These are phyloP conservation scores for Nicotiana noctiflora DNA, from an alignment of 257 asterid species.

Conservation along the genomic window DNA sequence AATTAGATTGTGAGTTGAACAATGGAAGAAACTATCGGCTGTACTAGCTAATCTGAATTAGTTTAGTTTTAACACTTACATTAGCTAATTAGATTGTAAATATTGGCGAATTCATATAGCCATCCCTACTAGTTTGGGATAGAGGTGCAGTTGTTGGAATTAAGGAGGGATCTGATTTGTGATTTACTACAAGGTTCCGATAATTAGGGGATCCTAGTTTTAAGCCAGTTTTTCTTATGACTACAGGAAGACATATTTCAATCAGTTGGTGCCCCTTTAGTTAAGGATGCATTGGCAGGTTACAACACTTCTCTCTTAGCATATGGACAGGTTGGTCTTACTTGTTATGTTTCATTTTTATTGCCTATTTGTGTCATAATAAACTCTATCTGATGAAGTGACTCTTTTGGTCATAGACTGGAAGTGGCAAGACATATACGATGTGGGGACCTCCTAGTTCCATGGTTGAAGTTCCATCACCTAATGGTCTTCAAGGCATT, in stretches of 20 bases:
- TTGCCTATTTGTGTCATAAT: background rate
- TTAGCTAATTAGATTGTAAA: background rate
- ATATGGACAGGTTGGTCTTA: slow-evolving; percentile 77
- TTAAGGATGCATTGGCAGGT: slow-evolving; percentile 84
- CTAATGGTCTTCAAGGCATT: slow-evolving; percentile 65
- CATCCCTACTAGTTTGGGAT: background rate
- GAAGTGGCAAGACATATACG: slow-evolving; percentile 90
- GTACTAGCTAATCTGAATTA: background rate
- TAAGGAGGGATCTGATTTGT: background rate
- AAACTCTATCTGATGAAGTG: slow-evolving; percentile 4
- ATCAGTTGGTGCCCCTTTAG: slow-evolving; percentile 69
- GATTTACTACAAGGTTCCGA: background rate
- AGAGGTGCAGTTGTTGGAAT: background rate
- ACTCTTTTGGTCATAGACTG: slow-evolving; percentile 47
- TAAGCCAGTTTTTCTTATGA: background rate
- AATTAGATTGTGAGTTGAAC: too few species aligned
- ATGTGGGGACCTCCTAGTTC: slow-evolving; percentile 99
- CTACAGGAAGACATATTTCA: slow-evolving; percentile 67
- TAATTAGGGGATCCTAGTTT: background rate
- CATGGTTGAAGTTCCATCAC: slow-evolving; percentile 66
- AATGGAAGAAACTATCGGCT: background rate
- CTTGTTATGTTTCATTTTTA: background rate
- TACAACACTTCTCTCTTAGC: slow-evolving; percentile 83
- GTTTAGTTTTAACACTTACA: background rate
- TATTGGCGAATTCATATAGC: background rate